Evolutionary conservation across 805 yeast species (phyloP), one percentile per base, ranked within the genome.

Genomic region (Saturnispora kantuleensis): DNA sequence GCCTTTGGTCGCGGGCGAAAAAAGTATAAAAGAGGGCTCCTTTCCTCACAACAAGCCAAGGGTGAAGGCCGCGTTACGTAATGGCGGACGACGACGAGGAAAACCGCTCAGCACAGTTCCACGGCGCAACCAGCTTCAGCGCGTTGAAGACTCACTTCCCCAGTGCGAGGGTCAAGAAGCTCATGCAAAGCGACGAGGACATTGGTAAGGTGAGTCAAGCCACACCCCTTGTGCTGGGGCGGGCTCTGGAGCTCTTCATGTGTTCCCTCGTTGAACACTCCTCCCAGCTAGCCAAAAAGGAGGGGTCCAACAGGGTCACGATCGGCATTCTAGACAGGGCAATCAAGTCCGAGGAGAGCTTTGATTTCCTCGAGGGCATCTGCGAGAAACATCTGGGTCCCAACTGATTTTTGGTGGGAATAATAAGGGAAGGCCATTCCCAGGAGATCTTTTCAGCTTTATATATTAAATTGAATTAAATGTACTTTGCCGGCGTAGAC

Each of bases 171-270:
- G 88, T 93, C 56, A 93, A 93, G 69, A 86, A 93, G 56, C 77
- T 93, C 47, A 90, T 93, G 96, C 98, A 93, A 60, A 81, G 94
- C 28, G 99, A 93, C 63, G 98, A 93, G 51, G 99, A 93, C 51
- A 89, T 93, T 38, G 99, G 99, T 3, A 93, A 93, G 60, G 97
- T 93, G 5, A 96, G 98, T 3, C 97, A 89, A 59, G 97, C 96
- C 2, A 94, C 99, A 2, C 99, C 99, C 0, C 84, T 90, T n/a
- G 90, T 90, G 13, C 96, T 93, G 8, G 97, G 97, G 7, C 76
- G 96, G 50, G 96, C 98, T 0, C 69, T 93, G 42, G 97, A 93
- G 65, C 74, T 87, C 49, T 93, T 93, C 60, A 77, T 93, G 74
- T 86, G 95, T 41, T 78, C 93, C 44, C 70, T 93, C 45, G 95